Percentiles rank a stretch among this genome's conserved stretches.
phyloP scores from a whole-genome alignment of 2,329 filamentous ascomycete species.

The Bertia moriformis region DNA sequence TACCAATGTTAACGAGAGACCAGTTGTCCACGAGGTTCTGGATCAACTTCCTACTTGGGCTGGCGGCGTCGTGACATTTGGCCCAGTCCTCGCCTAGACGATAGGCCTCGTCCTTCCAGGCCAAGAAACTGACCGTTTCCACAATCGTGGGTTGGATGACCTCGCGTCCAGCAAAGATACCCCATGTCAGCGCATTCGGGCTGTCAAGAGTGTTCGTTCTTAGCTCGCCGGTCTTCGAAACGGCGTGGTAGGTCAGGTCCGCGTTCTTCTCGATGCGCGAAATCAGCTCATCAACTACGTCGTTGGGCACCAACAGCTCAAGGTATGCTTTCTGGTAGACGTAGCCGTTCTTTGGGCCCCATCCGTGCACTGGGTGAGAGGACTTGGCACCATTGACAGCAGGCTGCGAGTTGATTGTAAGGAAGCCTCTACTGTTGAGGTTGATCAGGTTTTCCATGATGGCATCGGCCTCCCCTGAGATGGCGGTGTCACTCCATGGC shows the following conservation, averaged over 20 bases:
- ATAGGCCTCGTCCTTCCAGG: constrained; percentile 98
- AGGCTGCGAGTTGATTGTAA: constrained; percentile 96
- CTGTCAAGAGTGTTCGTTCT: constrained; percentile 77
- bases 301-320: constrained; percentile 74
- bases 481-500: constrained; percentile 85
- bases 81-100: constrained; percentile 86
- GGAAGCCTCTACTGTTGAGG: constrained; percentile 71
- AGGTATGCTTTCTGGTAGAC: constrained; percentile 98
- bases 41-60: constrained; percentile 66
- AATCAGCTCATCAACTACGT: constrained; percentile 64
- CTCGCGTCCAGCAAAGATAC: constrained; percentile 95
- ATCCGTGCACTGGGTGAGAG: constrained; percentile 73
- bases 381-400: constrained; percentile 85
- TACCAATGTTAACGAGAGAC: constrained; percentile 91
- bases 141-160: constrained; percentile 99
- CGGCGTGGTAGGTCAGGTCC: constrained; percentile 85
- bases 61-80: constrained; percentile 67
- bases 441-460: constrained; percentile 66
- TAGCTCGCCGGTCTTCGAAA: constrained; percentile 69
- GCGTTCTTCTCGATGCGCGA: constrained; percentile 62
- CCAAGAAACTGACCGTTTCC: constrained; percentile 90
- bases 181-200: constrained; percentile 98
- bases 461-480: constrained; percentile 66
- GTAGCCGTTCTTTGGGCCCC: constrained; percentile 88
- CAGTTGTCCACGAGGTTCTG: constrained; percentile 75